These are phyloP conservation scores for Arctium minus DNA, from an alignment of 129 eudicot genomes.

Conservation along the genomic window DNA sequence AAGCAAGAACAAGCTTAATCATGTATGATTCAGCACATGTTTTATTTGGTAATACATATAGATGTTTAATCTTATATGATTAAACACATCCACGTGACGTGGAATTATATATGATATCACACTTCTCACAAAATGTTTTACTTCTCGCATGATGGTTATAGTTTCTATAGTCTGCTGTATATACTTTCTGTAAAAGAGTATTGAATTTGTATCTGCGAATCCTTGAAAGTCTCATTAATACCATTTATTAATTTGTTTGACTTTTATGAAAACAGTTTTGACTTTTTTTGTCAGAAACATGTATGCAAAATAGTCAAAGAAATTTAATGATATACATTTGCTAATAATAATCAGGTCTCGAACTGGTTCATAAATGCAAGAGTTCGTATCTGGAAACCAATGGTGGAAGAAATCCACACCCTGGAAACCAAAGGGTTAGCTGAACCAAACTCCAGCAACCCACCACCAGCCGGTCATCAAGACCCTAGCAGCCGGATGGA, in stretches of 20 bases:
- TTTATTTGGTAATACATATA: no score
- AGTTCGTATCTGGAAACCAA: conserved; percentile 86
- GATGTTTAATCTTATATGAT: no score
- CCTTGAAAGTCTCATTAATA: neutral
- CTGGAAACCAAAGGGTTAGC: conserved; percentile 66
- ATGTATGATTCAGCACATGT: no score
- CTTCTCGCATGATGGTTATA: neutral
- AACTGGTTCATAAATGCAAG: conserved; percentile 91
- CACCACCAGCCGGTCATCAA: conserved; percentile 30
- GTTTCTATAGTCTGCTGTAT: neutral
- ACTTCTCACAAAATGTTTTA: no score
- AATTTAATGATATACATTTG: neutral
- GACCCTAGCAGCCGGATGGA: conserved; percentile 27
- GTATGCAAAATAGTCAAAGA: neutral
- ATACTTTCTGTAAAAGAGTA: neutral
- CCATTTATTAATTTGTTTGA: neutral
- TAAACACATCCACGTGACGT: no score
- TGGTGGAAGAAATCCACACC: conserved; percentile 88
- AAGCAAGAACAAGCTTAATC: no score
- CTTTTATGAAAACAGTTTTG: neutral
- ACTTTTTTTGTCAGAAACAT: neutral
- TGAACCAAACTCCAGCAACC: conserved; percentile 31
- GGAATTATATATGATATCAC: no score
- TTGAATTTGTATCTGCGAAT: neutral
- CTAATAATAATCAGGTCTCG: conserved; percentile 48